Evolutionary conservation across 176 grass and related monocot genomes (phyloP).

Genomic region (Ananas comosus): DNA sequence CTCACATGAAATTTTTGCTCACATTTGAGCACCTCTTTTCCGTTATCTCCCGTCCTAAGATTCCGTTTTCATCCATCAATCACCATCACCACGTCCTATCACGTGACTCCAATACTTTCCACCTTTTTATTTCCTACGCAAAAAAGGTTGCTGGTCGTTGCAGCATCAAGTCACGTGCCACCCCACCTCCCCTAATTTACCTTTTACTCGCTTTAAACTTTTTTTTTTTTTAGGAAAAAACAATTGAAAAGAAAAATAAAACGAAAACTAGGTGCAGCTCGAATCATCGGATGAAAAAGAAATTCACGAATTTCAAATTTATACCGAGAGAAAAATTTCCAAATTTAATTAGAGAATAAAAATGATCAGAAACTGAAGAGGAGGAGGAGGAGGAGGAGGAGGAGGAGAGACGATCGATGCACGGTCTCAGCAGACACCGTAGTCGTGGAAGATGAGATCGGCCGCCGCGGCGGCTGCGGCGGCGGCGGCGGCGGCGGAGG

Average conservation of each 20-base stretch:
- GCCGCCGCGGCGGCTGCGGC: conserved; percentile 26
- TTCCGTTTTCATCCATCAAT: neutral
- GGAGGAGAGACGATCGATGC: too few relatives aligned
- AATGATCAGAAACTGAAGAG: neutral
- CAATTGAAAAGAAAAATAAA: neutral
- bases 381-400: neutral
- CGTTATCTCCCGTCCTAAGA: neutral
- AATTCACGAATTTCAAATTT: neutral
- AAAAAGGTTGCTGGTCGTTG: neutral
- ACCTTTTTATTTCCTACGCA: neutral
- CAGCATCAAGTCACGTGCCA: conserved; percentile 12
- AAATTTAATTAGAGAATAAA: neutral
- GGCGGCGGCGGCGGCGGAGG: conserved; percentile 21
- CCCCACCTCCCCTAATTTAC: neutral
- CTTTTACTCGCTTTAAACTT: neutral
- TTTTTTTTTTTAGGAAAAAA: too few relatives aligned
- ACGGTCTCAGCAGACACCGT: conserved; percentile 44
- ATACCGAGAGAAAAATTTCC: neutral
- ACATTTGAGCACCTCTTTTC: too few relatives aligned
- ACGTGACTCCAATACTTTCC: conserved; percentile 3
- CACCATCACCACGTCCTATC: neutral
- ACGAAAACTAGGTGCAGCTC: too few relatives aligned
- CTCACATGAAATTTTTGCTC: too few relatives aligned
- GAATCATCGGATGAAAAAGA: neutral
- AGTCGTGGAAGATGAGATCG: conserved; percentile 76